Conservation (phyloP, 1,284 basidiomycete species). For the Sanghuangporus sanghuang region DNA sequence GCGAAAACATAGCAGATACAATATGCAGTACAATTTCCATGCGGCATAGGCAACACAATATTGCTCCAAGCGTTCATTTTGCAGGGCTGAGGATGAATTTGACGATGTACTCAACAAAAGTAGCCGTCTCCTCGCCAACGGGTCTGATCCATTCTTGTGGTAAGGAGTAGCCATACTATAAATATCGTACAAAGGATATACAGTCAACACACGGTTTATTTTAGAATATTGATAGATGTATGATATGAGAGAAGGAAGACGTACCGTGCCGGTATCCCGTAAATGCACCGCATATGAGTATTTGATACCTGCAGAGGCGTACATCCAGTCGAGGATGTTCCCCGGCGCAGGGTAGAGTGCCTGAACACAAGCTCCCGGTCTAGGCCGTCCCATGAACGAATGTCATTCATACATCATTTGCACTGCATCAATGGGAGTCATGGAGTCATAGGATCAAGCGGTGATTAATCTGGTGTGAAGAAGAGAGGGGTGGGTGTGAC, state of each 20-base stretch:
- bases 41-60: no score
- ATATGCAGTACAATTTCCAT: no score
- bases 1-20: no score
- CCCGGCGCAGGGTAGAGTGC: constrained; percentile 67
- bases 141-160: constrained; percentile 72
- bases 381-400: constrained; percentile 26
- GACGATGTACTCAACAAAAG: constrained; percentile 62
- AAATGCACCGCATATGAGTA: constrained; percentile 77
- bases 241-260: background rate
- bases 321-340: constrained; percentile 76
- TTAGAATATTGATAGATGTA: background rate
- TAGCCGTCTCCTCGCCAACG: constrained; percentile 70
- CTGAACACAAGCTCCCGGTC: constrained; percentile 64
- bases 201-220: background rate
- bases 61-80: background rate
- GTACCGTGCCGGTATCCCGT: constrained; percentile 76
- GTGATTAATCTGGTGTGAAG: background rate
- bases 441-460: background rate
- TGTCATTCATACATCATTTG: background rate
- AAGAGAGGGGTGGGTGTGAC: constrained; percentile 15
- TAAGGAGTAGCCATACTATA: constrained; percentile 74
- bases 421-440: background rate
- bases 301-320: constrained; percentile 58
- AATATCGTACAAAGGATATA: background rate
- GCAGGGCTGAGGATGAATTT: constrained; percentile 46